Evolutionary conservation across 768 basidiomycete species (phyloP).

Genomic region (Mycena latifolia): DNA sequence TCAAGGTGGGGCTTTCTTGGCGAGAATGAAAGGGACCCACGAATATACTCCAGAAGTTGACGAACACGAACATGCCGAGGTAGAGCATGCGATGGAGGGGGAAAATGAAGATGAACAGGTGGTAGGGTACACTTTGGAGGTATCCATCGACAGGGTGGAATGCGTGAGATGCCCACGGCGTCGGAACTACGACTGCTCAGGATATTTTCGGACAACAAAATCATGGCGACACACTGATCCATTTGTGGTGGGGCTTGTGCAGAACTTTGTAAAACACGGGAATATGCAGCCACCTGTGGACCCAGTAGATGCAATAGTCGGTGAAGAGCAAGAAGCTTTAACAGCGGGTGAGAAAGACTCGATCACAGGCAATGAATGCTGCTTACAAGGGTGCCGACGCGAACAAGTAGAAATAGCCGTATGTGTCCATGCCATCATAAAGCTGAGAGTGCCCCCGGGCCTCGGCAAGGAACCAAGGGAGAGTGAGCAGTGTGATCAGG

Average conservation of each 20-base stretch:
- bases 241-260: constrained; percentile 99
- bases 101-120: constrained; percentile 90
- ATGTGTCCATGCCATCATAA: constrained; percentile 84
- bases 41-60: constrained; percentile 95
- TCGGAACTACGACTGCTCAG: constrained; percentile 75
- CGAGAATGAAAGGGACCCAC: constrained; percentile 58
- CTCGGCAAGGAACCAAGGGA: constrained; percentile 96
- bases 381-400: constrained; percentile 80
- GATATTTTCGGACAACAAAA: constrained; percentile 17
- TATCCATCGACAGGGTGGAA: constrained; percentile 98
- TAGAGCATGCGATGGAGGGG: constrained; percentile 90
- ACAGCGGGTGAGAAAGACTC: constrained; percentile 22
- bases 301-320: constrained; percentile 96
- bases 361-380: constrained; percentile 28
- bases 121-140: constrained; percentile 94
- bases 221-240: constrained; percentile 80
- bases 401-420: constrained; percentile 80
- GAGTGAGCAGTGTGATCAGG: constrained; percentile 81
- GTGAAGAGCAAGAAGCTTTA: constrained; percentile 85
- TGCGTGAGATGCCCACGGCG: constrained; percentile 96
- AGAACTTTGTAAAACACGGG: constrained; percentile 89
- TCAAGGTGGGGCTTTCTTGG: neutral
- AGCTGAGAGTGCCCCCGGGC: constrained; percentile 86
- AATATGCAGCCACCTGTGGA: constrained; percentile 91
- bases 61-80: constrained; percentile 87